Evolutionary conservation across 306 rosid species (phyloP).

Genomic region (Urtica urens): DNA sequence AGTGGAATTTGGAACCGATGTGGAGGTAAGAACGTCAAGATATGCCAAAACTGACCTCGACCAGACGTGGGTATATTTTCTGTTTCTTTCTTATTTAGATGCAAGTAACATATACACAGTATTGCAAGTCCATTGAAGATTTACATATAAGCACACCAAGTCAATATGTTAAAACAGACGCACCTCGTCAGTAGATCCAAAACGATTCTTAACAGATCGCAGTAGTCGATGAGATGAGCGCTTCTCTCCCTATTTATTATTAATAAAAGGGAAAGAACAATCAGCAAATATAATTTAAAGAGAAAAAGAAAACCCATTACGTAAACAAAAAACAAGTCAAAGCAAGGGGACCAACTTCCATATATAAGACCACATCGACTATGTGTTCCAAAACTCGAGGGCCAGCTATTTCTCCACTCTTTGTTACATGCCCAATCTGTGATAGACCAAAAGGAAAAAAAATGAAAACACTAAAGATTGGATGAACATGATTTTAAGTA

Average conservation of each 20-base stretch:
- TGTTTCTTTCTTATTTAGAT: too few species aligned
- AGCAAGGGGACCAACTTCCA: constrained; percentile 77
- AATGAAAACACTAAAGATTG: neutral
- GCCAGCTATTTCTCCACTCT: constrained; percentile 92
- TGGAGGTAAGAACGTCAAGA: too few species aligned
- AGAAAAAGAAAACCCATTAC: neutral
- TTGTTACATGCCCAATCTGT: constrained; percentile 87
- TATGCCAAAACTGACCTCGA: too few species aligned
- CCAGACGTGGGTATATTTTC: too few species aligned
- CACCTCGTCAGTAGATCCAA: constrained; percentile 93
- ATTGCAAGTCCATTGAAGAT: too few species aligned
- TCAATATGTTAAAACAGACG: too few species aligned
- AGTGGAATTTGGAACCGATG: too few species aligned
- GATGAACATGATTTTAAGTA: neutral
- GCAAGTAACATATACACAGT: too few species aligned
- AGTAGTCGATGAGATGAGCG: constrained; percentile 71
- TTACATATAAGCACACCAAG: too few species aligned
- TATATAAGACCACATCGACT: constrained; percentile 76
- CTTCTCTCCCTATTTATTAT: constrained; percentile 71
- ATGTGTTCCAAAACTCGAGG: constrained; percentile 93
- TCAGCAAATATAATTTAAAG: too few species aligned
- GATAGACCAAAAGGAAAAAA: constrained; percentile 11
- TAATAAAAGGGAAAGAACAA: too few species aligned
- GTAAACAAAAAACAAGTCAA: constrained; percentile 10
- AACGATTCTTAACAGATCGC: constrained; percentile 87